phyloP scores from a whole-genome alignment of 208 protist species.

The Trypanosoma vivax region DNA sequence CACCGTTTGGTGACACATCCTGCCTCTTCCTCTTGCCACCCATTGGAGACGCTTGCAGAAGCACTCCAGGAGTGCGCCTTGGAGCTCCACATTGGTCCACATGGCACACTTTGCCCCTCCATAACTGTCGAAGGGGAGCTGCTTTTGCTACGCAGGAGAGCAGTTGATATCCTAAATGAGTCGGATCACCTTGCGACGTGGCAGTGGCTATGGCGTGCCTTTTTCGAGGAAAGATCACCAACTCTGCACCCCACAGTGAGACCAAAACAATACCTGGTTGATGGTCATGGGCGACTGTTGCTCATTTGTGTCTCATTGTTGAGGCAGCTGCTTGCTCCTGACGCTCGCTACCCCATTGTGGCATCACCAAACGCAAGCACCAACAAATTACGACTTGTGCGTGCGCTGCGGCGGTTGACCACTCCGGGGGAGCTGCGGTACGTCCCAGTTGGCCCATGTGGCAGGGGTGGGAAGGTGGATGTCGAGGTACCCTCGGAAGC shows the following conservation, averaged over 20 bases:
- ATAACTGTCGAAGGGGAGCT: slow-evolving; percentile 7
- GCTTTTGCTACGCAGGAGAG: slow-evolving; percentile 1
- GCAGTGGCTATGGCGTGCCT: slow-evolving; percentile 2
- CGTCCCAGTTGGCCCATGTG: not conserved
- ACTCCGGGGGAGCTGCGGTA: slow-evolving; percentile 6
- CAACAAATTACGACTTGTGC: slow-evolving; percentile 10
- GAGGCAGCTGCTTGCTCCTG: slow-evolving; percentile 3
- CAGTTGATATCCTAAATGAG: slow-evolving; percentile 2
- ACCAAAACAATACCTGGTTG: not conserved
- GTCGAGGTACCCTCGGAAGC: not conserved
- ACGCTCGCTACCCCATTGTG: slow-evolving; percentile 4
- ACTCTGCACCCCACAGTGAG: not conserved
- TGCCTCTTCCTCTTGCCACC: not conserved
- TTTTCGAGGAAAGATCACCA: not conserved
- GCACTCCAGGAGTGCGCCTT: slow-evolving; percentile 7
- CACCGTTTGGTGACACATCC: too few species aligned
- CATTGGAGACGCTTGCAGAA: not conserved
- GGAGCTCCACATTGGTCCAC: slow-evolving; percentile 12
- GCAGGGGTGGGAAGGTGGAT: not conserved
- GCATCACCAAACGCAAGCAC: not conserved
- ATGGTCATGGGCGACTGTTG: slow-evolving; percentile 16
- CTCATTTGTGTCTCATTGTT: slow-evolving; percentile 6
- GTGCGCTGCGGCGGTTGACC: slow-evolving; percentile 8
- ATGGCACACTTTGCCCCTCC: not conserved
- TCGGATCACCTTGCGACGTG: not conserved